Base-by-base conservation (phyloP, 1,284 basidiomycete genomes). In the Waitea zeae region DNA sequence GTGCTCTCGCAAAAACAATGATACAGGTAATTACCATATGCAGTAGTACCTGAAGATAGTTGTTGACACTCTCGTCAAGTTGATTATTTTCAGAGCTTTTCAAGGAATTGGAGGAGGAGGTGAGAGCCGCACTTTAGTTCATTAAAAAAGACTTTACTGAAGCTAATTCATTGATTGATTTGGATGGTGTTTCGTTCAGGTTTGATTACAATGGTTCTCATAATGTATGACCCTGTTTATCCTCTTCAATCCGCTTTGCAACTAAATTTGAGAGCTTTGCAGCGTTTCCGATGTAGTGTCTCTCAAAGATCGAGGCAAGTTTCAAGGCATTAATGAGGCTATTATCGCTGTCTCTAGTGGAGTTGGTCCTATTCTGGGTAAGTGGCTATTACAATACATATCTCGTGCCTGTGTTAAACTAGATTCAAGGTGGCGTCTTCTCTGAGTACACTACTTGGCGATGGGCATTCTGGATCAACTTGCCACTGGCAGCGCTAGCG, bases 61-160 rank as follows among this genome's bases (percentile, higher is more conserved):
- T 22, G 14, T 12, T 26, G 27, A n/a, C n/a, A n/a, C 27, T 17
- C 9, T 20, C 12, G n/a, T 9, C 31, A 5, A 36, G 45, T 53
- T 70, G 26, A 68, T 69, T 45, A 48, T 64, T 4, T 67, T 66
- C 39, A 53, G 66, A 12, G 47, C 42, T 5, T 37, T 61, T 18
- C 44, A 55, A 20, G 59, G 60, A 12, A 45, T 51, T 1, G 56
- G 54, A 22, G 55, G 57, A 4, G 35, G 35, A 31, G 35, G 28
- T 35, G 12, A 27, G 20, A 6, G 6, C 29, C 15, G 13, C n/a
- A 54, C 45, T 54, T 42, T 44, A 12, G n/a, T 7, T 9, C 24
- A 9, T 26, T 26, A 26, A 9, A 26, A 26, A n/a, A n/a, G 9
- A 26, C 17, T 12, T 18, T 27, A 9, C 34, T n/a, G n/a, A 12